Evolutionary conservation across 225 moss, liverwort and hornwort genomes (phyloP), one percentile per base, ranked within the genome.

Genomic region (Lunularia cruciata): DNA sequence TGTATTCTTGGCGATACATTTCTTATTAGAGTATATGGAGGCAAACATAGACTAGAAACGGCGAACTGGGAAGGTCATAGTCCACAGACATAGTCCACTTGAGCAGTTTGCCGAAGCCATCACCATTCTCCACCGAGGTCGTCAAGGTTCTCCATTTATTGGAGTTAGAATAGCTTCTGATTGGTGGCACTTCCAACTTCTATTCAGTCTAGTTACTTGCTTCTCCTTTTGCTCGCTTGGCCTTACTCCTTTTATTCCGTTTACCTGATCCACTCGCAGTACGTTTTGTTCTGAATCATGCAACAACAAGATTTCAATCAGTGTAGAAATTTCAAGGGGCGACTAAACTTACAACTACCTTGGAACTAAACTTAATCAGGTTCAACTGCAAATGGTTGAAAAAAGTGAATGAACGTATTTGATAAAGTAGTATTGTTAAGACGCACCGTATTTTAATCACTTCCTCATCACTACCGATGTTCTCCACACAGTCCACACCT

Each of bases 201-300:
- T n/a, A n/a, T n/a, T 43, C 43, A 43, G 7, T 0, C 67, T 67
- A 67, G 22, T 26, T 4, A 16, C 34, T 53, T 40, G 13, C 53
- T 55, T 23, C 42, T 8, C 26, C 23, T 40, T 45, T 49, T 54
- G 25, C 22, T 33, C 68, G 34, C 38, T 68, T 68, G 12, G 54
- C 54, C 49, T 35, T 68, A 36, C 68, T 68, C 54, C 36, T 39
- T 26, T 35, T 38, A 13, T 10, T 53, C 52, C 31, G 68, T 33
- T 23, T 38, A 52, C 52, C 25, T 23, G 35, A 38, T 53, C 52
- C 35, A 3, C 14, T 26, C 23, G 68, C 52, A 12, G 35, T 54
- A 4, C 68, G 68, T 54, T 68, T 68, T 3, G 68, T 68, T 38
- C 68, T 68, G 68, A n/a, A 37, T 31, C n/a, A 27, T 40, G 15